phyloP scores from a whole-genome alignment of 495 filamentous ascomycete genomes.

The Trichoderma virens region DNA sequence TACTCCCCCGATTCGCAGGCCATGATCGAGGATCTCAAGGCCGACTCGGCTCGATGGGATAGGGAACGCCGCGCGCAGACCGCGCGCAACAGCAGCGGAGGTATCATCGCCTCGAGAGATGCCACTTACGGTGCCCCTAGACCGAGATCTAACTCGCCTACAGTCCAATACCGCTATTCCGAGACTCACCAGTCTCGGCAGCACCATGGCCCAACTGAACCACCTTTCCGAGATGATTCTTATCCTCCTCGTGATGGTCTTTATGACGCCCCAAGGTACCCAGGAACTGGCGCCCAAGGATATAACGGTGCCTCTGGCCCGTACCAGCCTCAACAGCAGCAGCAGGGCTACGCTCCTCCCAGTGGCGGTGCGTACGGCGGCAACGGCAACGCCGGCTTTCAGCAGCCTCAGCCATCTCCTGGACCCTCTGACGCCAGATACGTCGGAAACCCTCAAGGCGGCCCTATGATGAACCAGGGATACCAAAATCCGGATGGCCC shows the following conservation, averaged over 20 bases:
- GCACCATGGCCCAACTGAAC: constrained; percentile 39
- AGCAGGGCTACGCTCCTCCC: constrained; percentile 12
- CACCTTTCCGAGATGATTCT: constrained; percentile 19
- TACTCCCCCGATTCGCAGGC: constrained; percentile 41
- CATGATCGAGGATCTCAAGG: constrained; percentile 81
- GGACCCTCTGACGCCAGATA: constrained; percentile 14
- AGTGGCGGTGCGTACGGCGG: constrained; percentile 18
- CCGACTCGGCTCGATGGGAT: constrained; percentile 75
- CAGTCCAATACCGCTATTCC: constrained; percentile 47
- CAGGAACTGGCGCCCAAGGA: constrained; percentile 27
- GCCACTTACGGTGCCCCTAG: constrained; percentile 30
- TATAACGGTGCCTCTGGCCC: constrained; percentile 26
- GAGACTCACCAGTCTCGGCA: constrained; percentile 43
- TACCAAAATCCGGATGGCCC: constrained; percentile 1
- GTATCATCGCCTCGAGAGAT: constrained; percentile 49
- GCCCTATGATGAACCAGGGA: constrained; percentile 11
- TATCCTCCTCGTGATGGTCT: constrained; percentile 19
- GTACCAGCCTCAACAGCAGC: constrained; percentile 13
- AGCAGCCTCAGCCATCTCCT: constrained; percentile 12
- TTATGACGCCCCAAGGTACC: constrained; percentile 26
- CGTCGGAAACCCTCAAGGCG: constrained; percentile 11
- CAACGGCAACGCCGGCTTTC: constrained; percentile 9
- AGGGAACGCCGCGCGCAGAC: constrained; percentile 51
- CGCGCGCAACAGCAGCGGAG: constrained; percentile 44
- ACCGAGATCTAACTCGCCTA: constrained; percentile 44